phyloP scores from a whole-genome alignment of 805 yeast genomes.

The Lipomyces orientalis region DNA sequence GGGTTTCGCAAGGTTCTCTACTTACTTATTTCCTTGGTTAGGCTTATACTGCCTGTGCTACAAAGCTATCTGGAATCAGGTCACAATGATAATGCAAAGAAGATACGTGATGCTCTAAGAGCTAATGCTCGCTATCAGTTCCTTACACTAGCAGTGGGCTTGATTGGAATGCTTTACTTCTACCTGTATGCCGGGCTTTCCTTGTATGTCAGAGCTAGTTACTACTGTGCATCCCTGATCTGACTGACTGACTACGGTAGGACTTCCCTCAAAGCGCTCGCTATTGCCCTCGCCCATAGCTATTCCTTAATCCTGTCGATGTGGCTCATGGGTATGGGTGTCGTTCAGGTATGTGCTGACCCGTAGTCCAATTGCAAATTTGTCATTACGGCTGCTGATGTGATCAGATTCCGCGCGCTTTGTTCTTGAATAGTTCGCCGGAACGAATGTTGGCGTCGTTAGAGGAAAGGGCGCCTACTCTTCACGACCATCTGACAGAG shows the following conservation, averaged over 20 bases:
- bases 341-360: constrained; percentile 51
- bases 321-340: constrained; percentile 86
- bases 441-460: constrained; percentile 47
- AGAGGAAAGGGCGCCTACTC: constrained; percentile 62
- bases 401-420: constrained; percentile 59
- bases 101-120: constrained; percentile 62
- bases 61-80: constrained; percentile 80
- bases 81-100: constrained; percentile 54
- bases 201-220: constrained; percentile 39
- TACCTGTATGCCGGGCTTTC: constrained; percentile 60
- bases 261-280: constrained; percentile 64
- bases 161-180: constrained; percentile 64
- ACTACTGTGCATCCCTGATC: background rate
- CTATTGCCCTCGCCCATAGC: constrained; percentile 77
- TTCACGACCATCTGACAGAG: constrained; percentile 68
- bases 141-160: constrained; percentile 58
- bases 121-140: constrained; percentile 66
- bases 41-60: constrained; percentile 65
- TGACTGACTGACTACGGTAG: constrained; percentile 8
- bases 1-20: background rate
- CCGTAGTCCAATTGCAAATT: no score
- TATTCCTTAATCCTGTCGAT: constrained; percentile 75
- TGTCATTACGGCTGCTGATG: background rate
- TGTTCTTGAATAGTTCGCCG: constrained; percentile 47
- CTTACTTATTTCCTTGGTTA: background rate